Evolutionary conservation across 1,139 yeast genomes (phyloP), one percentile per base, ranked within the genome.

Genomic region (Saccharomyces hybrid): DNA sequence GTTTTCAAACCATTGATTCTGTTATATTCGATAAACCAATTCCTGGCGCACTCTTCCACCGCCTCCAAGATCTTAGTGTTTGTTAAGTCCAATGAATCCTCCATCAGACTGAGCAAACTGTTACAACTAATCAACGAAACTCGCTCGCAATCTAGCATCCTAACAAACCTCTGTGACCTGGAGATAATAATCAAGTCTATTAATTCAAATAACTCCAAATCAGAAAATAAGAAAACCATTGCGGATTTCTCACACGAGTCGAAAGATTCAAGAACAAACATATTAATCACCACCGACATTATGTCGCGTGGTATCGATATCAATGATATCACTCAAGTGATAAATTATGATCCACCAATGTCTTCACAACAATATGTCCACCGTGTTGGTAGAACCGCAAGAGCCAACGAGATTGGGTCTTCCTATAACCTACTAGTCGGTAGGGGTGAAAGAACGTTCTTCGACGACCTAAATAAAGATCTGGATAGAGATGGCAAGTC

Each of bases 271-370:
- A 79, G 72, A 5, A 72, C 79, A 50, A 75, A 78, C 53, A 71
- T 91, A 7, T 73, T 91, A 56, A 84, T 90, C 7, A 89, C 96
- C 28, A 93, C 99, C 0, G 99, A 93, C 71, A 79, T 93, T 63
- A 88, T 95, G 66, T 88, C 98, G 16, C 83, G 99, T 71, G 99
- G 99, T 73, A 81, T 93, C 47, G 96, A 93, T 72, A 78, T 95
- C 51, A 73, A 79, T 8, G 77, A 83, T 6, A 82, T 95, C 51
- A 77, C 83, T 31, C 82, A 83, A 57, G 97, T 93, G n/a, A 72
- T 93, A 53, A 95, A 93, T 69, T 93, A 93, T 68, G 99, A 95
- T 64, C 73, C 90, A 55, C 99, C 99, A 7, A 79, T 83, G 49
- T 87, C 96, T 0, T 80, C 93, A 0, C 84, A 95, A 60, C 99